Percentiles rank a stretch among this genome's conserved stretches.
These are phyloP conservation scores for Lantana camara DNA, from an alignment of 257 asterid species.

Conservation along the genomic window DNA sequence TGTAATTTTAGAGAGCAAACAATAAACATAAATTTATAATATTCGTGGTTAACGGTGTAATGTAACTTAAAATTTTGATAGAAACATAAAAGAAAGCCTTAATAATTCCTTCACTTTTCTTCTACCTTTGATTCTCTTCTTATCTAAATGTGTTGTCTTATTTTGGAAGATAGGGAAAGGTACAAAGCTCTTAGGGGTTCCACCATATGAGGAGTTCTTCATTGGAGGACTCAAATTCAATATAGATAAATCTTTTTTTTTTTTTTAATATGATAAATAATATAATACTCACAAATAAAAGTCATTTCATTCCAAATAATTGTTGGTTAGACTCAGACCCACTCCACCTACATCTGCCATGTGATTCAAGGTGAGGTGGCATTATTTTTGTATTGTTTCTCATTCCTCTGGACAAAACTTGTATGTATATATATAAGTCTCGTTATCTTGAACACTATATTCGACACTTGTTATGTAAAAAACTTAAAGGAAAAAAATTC, in stretches of 20 bases:
- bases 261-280: background rate
- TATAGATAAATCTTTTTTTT: background rate
- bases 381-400: constrained; percentile 5
- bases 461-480: too few relatives aligned
- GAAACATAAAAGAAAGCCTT: too few relatives aligned
- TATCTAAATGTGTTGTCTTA: constrained; percentile 15
- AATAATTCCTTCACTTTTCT: background rate
- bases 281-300: background rate
- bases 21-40: too few relatives aligned
- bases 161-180: constrained; percentile 14
- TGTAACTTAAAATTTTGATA: too few relatives aligned
- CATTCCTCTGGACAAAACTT: background rate
- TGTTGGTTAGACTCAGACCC: background rate
- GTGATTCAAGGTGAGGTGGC: constrained; percentile 35
- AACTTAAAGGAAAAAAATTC: too few relatives aligned
- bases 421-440: too few relatives aligned
- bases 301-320: constrained; percentile 15
- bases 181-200: constrained; percentile 26
- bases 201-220: constrained; percentile 37
- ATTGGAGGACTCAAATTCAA: background rate
- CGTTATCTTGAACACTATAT: too few relatives aligned
- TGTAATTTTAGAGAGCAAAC: too few relatives aligned
- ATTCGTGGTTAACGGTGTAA: too few relatives aligned
- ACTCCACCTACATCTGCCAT: constrained; percentile 23
- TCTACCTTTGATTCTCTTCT: constrained; percentile 15